These are phyloP conservation scores for Tephrocybe sp. DNA, from an alignment of 768 basidiomycete species.

Conservation along the genomic window DNA sequence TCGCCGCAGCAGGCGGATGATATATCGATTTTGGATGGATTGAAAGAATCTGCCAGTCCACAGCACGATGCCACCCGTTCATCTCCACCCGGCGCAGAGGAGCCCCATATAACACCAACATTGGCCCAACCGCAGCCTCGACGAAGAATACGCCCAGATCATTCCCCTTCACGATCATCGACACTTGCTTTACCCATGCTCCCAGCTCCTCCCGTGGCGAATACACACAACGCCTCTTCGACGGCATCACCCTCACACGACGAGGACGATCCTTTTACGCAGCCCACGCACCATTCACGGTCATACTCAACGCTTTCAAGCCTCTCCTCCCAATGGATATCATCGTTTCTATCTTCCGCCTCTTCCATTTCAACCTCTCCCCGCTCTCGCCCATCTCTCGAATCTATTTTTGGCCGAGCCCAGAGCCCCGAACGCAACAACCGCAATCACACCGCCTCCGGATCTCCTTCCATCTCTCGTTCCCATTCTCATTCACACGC, in stretches of 20 bases:
- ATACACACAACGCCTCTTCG: constrained; percentile 19
- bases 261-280: constrained; percentile 6
- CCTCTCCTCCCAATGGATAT: constrained; percentile 50
- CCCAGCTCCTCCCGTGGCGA: constrained; percentile 18
- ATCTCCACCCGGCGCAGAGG: too few relatives aligned
- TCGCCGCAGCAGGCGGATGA: constrained; percentile 36
- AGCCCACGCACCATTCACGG: constrained; percentile 10
- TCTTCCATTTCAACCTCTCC: constrained; percentile 8
- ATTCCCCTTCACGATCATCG: constrained; percentile 27
- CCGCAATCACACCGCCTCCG: too few relatives aligned
- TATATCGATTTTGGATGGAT: background rate
- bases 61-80: too few relatives aligned
- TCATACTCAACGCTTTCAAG: constrained; percentile 43
- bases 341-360: constrained; percentile 32
- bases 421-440: constrained; percentile 11
- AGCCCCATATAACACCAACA: too few relatives aligned
- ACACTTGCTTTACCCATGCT: constrained; percentile 17
- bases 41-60: background rate
- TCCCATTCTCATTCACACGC: too few relatives aligned
- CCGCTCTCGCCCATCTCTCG: constrained; percentile 12
- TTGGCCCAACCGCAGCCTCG: too few relatives aligned
- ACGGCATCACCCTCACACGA: constrained; percentile 17
- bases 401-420: constrained; percentile 14
- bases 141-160: constrained; percentile 27
- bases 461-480: too few relatives aligned